Evolutionary conservation across 495 filamentous ascomycete species (phyloP), one percentile per base, ranked within the genome.

Genomic region (Acidomyces sp.): DNA sequence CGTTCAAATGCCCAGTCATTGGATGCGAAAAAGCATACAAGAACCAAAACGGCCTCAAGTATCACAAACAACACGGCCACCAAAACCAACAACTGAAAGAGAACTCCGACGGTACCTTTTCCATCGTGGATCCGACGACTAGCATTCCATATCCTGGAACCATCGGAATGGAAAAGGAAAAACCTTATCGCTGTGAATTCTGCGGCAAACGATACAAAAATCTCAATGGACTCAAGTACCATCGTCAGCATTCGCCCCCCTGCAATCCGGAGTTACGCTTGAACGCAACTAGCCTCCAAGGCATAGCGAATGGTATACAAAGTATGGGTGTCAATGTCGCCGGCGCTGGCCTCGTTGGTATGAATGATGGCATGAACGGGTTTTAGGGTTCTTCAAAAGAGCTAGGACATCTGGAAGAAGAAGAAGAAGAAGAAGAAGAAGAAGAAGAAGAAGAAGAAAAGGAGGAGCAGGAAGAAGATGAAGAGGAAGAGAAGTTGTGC

Each of bases 131-230:
- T 53, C 92, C 90, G 0, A 83, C 93, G 48, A 96, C 92, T 4
- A 86, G 83, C 17, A 68, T 81, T 0, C 90, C 90, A 0, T 96
- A 95, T 46, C 88, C 90, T 0, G 92, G 92, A 37, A 95, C 93
- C 6, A 66, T 92, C 9, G 92, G 92, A 6, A 99, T 99, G 92
- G 90, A 99, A 63, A 99, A 96, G 59, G 86, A 95, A 64, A 99
- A 99, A 62, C 90, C 90, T 4, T 95, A 96, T 62, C 82, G 84
- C 55, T 99, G 90, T 61, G 85, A 95, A 35, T 75, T 83, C 12
- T 99, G 90, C 55, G 87, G 90, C 48, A 99, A 99, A 66, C 78
- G 90, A 18, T 99, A 99, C 67, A 99, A 99, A 76, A 99, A 99
- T 56, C 61, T 99, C 35, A 99, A 99, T 45, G 59, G 62, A 16